Base-by-base conservation (phyloP, 2,329 filamentous ascomycete genomes). In the Aspergillus fumigatiaffinis region DNA sequence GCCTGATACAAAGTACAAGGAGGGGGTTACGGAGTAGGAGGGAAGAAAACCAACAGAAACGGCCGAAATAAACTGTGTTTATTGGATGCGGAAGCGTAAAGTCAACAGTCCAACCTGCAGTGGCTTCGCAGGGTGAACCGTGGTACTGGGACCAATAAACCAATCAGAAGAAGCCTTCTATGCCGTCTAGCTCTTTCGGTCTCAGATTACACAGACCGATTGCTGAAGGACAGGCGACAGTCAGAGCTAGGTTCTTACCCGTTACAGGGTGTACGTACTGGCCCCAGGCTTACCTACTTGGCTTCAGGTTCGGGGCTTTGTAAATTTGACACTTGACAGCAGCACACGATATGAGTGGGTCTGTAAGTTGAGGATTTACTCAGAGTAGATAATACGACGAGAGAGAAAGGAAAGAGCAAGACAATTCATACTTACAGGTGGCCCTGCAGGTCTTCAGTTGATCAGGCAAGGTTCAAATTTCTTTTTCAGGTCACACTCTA, bases 331-430 rank as follows among this genome's bases (percentile, higher is more conserved):
- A 44, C 41, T 51, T 64, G 59, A 63, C 61, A 62, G 52, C 50
- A 58, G 55, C 55, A 62, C 56, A 62, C 58, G 60, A 64, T 65
- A 61, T 59, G 52, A 35, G 63, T 62, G 63, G 63, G 61, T 51
- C 55, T 38, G 21, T 50, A 41, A 21, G 54, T 60, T 56, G 49
- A 17, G 5, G 14, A 38, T 38, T 35, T 32, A 12, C 28, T 29
- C 10, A 29, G 28, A 29, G 28, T 29, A 7, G 32, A 38, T 38
- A 38, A 17, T 17, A 17, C 5, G 32, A 38, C 14, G 32, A 38
- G 32, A 17, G 32, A 17, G 5, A 17, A 7, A 38, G 1, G 10
- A 6, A 6, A 42, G 9, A 12, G 20, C 5, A 42, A 17, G 20
- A 21, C n/a, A 42, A n/a, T 20, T 20, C 41, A 44, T 20, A 4